Evolutionary conservation across 257 asterid genomes (phyloP).

Genomic region (Striga asiatica): DNA sequence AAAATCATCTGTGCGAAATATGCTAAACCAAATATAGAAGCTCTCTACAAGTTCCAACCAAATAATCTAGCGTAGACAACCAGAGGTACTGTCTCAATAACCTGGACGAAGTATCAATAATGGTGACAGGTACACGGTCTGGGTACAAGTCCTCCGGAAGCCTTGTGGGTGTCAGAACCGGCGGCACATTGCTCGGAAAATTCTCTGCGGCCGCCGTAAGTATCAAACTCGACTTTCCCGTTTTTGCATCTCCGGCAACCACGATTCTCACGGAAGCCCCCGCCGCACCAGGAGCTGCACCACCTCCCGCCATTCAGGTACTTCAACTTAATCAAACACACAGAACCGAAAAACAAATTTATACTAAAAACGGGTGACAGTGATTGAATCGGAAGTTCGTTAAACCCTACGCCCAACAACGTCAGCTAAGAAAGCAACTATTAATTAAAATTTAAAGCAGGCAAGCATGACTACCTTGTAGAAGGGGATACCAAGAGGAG

Average conservation of each 20-base stretch:
- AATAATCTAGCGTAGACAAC: background rate
- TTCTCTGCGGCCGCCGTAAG: conserved; percentile 76
- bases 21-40: background rate
- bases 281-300: conserved; percentile 37
- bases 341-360: background rate
- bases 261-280: conserved; percentile 55
- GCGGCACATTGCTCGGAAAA: conserved; percentile 57
- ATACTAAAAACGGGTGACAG: background rate
- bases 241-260: conserved; percentile 90
- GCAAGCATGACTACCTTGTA: background rate
- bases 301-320: conserved; percentile 65
- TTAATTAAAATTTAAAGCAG: background rate
- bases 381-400: background rate
- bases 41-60: conserved; percentile 5
- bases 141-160: conserved; percentile 86
- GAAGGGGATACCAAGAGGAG: background rate
- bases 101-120: conserved; percentile 93
- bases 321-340: conserved; percentile 17
- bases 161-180: conserved; percentile 81
- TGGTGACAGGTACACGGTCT: conserved; percentile 83
- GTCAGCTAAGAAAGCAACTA: background rate
- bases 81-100: conserved; percentile 14
- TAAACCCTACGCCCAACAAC: background rate
- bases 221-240: conserved; percentile 88
- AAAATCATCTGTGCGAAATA: too few species aligned